Evolutionary conservation across 148 eudicot genomes (phyloP), one percentile per base, ranked within the genome.

Genomic region (Salicornia ramosissima): DNA sequence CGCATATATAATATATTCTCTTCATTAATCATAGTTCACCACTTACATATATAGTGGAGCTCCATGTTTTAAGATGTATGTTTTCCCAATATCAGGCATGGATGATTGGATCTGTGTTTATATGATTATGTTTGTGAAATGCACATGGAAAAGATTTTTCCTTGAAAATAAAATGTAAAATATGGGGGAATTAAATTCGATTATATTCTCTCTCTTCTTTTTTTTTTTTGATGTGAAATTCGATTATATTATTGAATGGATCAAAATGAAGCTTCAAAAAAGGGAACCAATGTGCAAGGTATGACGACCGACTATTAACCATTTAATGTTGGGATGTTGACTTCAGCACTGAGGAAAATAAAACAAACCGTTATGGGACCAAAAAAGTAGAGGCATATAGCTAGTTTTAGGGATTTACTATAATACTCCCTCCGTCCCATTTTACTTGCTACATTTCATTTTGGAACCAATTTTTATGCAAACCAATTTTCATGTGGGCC

Each of bases 181-280:
- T 28, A 28, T 2, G 11, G 5, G 42, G 15, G 43, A 33, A 60
- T 60, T 1, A 30, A n/a, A 47, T 26, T 46, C n/a, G n/a, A n/a
- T n/a, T n/a, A n/a, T n/a, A n/a, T n/a, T n/a, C n/a, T n/a, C n/a
- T n/a, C n/a, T n/a, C n/a, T n/a, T n/a, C n/a, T n/a, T n/a, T n/a
- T n/a, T n/a, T n/a, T n/a, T n/a, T n/a, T n/a, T n/a, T n/a, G n/a
- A n/a, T n/a, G n/a, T n/a, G n/a, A n/a, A n/a, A n/a, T n/a, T n/a
- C n/a, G n/a, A n/a, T n/a, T n/a, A n/a, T n/a, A n/a, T n/a, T 39
- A 65, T 46, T 29, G 40, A 47, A 65, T 65, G 56, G 69, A 65
- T 31, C 69, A 14, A 65, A 65, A 64, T 64, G 51, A 42, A 64
- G 11, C 50, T 46, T 25, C 55, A 9, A 28, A 8, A 47, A 19